Evolutionary conservation across 768 basidiomycete species (phyloP).

Genomic region (Amyloporia xantha): DNA sequence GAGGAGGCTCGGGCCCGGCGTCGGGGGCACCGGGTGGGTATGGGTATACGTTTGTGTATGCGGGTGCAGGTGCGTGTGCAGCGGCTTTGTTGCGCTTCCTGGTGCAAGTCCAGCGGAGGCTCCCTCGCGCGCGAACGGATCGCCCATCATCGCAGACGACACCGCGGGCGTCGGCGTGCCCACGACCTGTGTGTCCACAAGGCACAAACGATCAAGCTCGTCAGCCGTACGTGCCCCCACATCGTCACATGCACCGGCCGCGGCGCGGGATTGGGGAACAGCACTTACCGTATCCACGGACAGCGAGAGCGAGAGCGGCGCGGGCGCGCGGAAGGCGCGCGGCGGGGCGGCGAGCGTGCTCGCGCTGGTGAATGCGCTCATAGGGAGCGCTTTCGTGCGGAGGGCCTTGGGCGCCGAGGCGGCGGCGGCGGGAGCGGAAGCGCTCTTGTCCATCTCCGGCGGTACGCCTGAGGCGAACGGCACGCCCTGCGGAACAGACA

Average conservation of each 20-base stretch:
- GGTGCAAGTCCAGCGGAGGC: no score
- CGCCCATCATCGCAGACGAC: background rate
- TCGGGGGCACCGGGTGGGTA: background rate
- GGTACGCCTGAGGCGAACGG: background rate
- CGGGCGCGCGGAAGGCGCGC: background rate
- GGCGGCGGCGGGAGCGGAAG: slow-evolving; percentile 13
- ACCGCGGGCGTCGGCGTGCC: slow-evolving; percentile 1
- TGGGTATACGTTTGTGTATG: no score
- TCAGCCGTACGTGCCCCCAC: background rate
- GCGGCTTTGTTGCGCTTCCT: no score
- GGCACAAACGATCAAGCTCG: background rate
- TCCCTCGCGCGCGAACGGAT: background rate
- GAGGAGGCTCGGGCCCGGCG: background rate
- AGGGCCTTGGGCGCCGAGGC: slow-evolving; percentile 27
- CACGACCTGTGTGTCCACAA: background rate
- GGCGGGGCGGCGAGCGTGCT: slow-evolving; percentile 23
- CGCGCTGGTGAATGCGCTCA: slow-evolving; percentile 53
- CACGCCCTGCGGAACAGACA: slow-evolving; percentile 11
- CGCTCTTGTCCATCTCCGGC: slow-evolving; percentile 7
- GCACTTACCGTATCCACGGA: background rate
- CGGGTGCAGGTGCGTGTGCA: no score
- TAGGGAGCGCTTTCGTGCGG: slow-evolving; percentile 54
- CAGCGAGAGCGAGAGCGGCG: background rate
- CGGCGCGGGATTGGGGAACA: background rate
- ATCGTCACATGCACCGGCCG: background rate